A percentile compares a stretch with the other conserved stretches of the same genome.
Conservation (phyloP, 2,329 filamentous ascomycete genomes). For the Claviceps spartinae region DNA sequence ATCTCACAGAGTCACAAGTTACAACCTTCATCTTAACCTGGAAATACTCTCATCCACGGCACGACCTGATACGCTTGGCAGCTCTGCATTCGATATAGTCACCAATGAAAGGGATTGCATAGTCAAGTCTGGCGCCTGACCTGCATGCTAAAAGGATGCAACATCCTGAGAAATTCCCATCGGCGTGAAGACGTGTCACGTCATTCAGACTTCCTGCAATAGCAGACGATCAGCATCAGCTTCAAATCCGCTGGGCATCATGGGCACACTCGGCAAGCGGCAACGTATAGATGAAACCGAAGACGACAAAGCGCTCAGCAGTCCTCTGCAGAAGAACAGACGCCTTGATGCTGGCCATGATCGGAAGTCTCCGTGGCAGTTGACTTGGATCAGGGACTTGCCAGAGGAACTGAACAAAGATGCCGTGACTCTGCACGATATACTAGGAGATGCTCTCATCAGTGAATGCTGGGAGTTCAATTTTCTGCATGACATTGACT, state of each 20-base stretch:
- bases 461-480: conserved; percentile 61
- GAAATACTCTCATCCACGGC: no score
- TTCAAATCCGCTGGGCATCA: conserved; percentile 6
- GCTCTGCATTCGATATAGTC: not conserved
- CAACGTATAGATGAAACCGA: conserved; percentile 9
- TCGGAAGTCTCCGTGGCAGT: conserved; percentile 52
- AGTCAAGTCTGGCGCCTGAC: no score
- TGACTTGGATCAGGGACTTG: conserved; percentile 57
- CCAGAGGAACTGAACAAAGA: conserved; percentile 47
- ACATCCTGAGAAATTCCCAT: not conserved
- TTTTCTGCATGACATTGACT: conserved; percentile 47
- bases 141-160: not conserved
- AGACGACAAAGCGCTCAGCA: conserved; percentile 11
- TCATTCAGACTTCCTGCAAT: not conserved
- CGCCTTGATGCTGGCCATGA: conserved; percentile 6
- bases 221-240: not conserved
- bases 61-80: no score
- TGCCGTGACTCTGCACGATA: conserved; percentile 49
- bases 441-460: conserved; percentile 63
- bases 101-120: not conserved
- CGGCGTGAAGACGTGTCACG: not conserved
- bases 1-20: no score
- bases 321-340: conserved; percentile 28
- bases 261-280: conserved; percentile 21
- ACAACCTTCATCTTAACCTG: no score